A percentile compares a stretch with the other conserved stretches of the same genome.
These are phyloP conservation scores for Populus nigra DNA, from an alignment of 345 rosid genomes.

Conservation along the genomic window DNA sequence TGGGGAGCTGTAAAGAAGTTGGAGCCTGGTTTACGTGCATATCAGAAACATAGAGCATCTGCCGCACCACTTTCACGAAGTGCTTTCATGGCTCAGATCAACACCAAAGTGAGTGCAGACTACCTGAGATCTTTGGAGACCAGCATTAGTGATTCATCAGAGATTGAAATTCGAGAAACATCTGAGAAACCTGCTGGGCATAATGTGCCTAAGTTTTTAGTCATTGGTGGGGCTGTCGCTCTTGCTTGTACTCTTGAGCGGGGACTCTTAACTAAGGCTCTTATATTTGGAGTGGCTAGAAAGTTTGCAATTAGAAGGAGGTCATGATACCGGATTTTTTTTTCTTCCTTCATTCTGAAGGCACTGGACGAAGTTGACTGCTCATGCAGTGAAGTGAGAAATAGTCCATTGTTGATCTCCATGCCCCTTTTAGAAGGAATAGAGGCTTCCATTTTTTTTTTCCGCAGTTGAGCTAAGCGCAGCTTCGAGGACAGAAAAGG, in stretches of 20 bases:
- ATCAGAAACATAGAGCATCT: conserved; percentile 61
- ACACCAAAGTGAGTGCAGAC: conserved; percentile 70
- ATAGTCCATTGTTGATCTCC: conserved; percentile 7
- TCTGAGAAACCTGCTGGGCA: conserved; percentile 44
- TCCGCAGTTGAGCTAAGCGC: conserved; percentile 2
- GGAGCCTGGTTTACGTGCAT: conserved; percentile 76
- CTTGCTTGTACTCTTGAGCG: conserved; percentile 81
- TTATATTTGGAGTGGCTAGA: conserved; percentile 88
- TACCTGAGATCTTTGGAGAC: conserved; percentile 57
- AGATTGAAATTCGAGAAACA: conserved; percentile 25
- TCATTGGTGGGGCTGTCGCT: conserved; percentile 87
- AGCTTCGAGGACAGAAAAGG: conserved; percentile 14
- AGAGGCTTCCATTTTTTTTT: conserved; percentile 9
- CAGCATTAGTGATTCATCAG: conserved; percentile 24
- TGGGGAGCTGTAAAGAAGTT: conserved; percentile 98
- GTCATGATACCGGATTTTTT: conserved; percentile 33
- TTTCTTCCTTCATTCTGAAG: conserved; percentile 9
- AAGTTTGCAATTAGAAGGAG: conserved; percentile 83
- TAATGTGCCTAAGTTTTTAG: conserved; percentile 61
- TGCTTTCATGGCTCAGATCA: conserved; percentile 80
- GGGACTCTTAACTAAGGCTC: conserved; percentile 88
- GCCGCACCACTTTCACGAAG: conserved; percentile 55
- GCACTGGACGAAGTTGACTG: conserved; percentile 1
- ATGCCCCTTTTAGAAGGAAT: conserved; percentile 2
- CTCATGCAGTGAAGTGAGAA: conserved; percentile 15